Base-by-base conservation (phyloP, 495 filamentous ascomycete genomes). In the Penicillium cinerascens region DNA sequence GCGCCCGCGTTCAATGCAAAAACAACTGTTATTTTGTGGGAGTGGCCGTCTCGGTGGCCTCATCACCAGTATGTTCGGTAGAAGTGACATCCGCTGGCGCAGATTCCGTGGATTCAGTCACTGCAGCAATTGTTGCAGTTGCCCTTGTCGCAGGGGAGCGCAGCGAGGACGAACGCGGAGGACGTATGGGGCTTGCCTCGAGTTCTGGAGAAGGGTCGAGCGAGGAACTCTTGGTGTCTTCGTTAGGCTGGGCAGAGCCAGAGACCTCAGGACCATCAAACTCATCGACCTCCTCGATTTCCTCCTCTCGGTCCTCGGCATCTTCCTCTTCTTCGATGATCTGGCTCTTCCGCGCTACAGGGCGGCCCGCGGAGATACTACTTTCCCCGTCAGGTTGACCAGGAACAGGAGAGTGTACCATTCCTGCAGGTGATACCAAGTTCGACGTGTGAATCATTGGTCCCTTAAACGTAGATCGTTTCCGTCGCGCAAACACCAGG, bases 321-420 rank as follows among this genome's bases (percentile, higher is more conserved):
- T 95, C 89, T 64, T 88, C 91, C 59, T 95, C 91, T 58, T 91
- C 91, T 57, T 91, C 87, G 49, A 95, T 95, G 33, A 92, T 87
- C 58, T 72, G 72, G 44, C 73, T 76, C 52, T 75, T 76, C 27
- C 75, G 66, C 36, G 70, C 84, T 73, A 58, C 85, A 78, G 57
- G 88, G 80, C 65, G 85, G 74, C 53, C 82, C 65, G 39, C 79
- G 66, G 42, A 76, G 68, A 58, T 77, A 78, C 56, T 76, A 75
- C 43, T 71, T 72, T 63, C 86, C 81, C 22, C 79, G 54, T 55
- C 65, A 63, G 55, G 51, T 61, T 63, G 52, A 51, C 71, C 60
- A 56, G 69, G 73, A 33, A 70, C 52, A 29, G 74, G 61, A 21
- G 66, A 64, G 35, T 69, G 70, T 37, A 79, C 51, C 44, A 67